These are phyloP conservation scores for Wickerhamomyces hampshirensis DNA, from an alignment of 805 yeast species.

Conservation along the genomic window DNA sequence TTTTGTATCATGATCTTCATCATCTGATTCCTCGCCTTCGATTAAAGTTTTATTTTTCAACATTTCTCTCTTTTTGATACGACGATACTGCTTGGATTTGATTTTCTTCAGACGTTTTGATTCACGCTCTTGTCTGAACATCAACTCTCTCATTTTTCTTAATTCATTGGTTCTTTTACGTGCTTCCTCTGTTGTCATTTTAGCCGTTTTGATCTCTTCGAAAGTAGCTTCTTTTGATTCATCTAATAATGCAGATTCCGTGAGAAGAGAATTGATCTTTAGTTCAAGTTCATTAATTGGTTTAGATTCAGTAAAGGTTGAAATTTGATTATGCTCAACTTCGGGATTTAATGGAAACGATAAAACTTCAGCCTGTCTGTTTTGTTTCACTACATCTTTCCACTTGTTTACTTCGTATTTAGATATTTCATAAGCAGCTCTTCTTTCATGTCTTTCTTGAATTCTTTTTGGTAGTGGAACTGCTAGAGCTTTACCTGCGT, in stretches of 20 bases:
- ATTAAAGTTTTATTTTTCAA: slow-evolving; percentile 64
- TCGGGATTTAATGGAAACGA: slow-evolving; percentile 62
- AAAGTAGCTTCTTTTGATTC: slow-evolving; percentile 77
- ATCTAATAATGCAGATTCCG: slow-evolving; percentile 62
- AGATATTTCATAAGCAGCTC: slow-evolving; percentile 86
- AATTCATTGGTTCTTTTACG: slow-evolving; percentile 72
- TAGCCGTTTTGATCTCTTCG: slow-evolving; percentile 81
- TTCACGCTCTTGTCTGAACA: slow-evolving; percentile 92
- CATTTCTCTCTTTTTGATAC: slow-evolving; percentile 80
- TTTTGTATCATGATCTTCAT: slow-evolving; percentile 60
- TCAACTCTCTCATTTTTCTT: slow-evolving; percentile 88
- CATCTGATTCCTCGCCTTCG: slow-evolving; percentile 48
- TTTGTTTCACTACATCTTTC: slow-evolving; percentile 76
- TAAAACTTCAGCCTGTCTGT: slow-evolving; percentile 80
- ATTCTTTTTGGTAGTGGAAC: slow-evolving; percentile 85
- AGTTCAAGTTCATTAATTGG: slow-evolving; percentile 57
- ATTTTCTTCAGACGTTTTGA: slow-evolving; percentile 92
- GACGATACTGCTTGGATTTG: slow-evolving; percentile 85
- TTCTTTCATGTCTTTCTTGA: slow-evolving; percentile 79
- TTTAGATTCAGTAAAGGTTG: slow-evolving; percentile 48
- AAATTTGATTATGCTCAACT: slow-evolving; percentile 40
- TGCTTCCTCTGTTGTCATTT: slow-evolving; percentile 76
- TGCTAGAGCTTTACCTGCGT: slow-evolving; percentile 47
- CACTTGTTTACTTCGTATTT: slow-evolving; percentile 84
- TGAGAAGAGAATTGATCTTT: slow-evolving; percentile 55